Conservation (phyloP, 192 early-diverging fungal genomes). For the Cetraspora pellucida region DNA sequence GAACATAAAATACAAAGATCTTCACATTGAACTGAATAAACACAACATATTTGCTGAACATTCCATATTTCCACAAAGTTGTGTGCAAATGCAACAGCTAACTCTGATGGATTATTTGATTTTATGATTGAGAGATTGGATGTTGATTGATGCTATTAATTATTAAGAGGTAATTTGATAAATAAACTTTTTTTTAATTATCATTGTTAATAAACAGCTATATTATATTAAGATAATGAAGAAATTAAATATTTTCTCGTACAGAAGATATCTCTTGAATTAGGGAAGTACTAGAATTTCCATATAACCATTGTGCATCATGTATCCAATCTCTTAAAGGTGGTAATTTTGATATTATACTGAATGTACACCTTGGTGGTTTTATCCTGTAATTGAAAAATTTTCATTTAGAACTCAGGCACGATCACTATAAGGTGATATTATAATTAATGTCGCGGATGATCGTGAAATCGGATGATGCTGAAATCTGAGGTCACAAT, state of each 20-base stretch:
- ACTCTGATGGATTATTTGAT: background rate
- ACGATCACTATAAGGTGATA: background rate
- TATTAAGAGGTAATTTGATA: background rate
- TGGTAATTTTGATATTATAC: constrained; percentile 37
- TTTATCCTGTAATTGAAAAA: background rate
- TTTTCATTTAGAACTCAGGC: background rate
- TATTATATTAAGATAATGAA: background rate
- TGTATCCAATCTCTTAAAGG: constrained; percentile 77
- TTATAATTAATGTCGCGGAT: too few relatives aligned
- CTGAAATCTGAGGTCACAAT: too few relatives aligned
- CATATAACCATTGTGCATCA: constrained; percentile 69
- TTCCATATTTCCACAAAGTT: constrained; percentile 70
- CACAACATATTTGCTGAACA: constrained; percentile 30
- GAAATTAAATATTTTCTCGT: background rate
- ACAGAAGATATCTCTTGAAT: background rate
- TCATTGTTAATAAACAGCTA: background rate
- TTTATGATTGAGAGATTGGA: background rate
- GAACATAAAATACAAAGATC: constrained; percentile 76
- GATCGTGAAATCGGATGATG: too few relatives aligned
- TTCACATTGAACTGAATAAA: constrained; percentile 58
- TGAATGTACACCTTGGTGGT: constrained; percentile 27
- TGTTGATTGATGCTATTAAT: background rate
- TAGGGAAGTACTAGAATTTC: constrained; percentile 9
- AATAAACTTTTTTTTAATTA: background rate
- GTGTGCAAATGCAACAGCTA: constrained; percentile 68